Evolutionary conservation across 2,329 filamentous ascomycete species (phyloP).

Genomic region (Fusarium hostae): DNA sequence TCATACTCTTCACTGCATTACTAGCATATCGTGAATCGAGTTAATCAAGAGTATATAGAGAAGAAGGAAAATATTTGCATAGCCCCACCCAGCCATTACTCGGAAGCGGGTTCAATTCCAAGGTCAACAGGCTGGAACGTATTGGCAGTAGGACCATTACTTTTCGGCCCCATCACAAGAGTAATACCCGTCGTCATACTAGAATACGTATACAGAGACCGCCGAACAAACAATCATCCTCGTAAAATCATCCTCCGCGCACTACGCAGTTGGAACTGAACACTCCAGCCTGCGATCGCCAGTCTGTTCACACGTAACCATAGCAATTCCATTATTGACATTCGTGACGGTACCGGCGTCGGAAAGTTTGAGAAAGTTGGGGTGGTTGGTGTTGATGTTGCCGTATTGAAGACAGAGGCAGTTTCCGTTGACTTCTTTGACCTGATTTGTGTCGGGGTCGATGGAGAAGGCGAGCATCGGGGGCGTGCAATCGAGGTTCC

Average conservation of each 20-base stretch:
- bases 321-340: not conserved
- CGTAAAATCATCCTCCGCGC: not conserved
- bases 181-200: accelerated
- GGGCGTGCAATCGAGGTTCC: not conserved
- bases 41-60: no score
- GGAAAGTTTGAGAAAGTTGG: not conserved
- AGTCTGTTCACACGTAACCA: not conserved
- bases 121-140: not conserved
- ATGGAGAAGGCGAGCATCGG: not conserved
- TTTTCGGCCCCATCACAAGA: not conserved
- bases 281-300: not conserved
- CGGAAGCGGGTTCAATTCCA: not conserved
- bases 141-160: not conserved
- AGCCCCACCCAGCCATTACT: no score
- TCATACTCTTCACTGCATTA: no score
- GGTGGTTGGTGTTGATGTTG: not conserved
- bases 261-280: not conserved
- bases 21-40: no score
- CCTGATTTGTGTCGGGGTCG: not conserved
- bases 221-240: not conserved
- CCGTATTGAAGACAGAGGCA: not conserved
- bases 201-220: not conserved
- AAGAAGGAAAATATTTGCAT: no score
- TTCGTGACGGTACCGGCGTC: not conserved
- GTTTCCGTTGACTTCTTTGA: not conserved